phyloP scores from a whole-genome alignment of 192 early-diverging fungal species.

The Podila horticola region DNA sequence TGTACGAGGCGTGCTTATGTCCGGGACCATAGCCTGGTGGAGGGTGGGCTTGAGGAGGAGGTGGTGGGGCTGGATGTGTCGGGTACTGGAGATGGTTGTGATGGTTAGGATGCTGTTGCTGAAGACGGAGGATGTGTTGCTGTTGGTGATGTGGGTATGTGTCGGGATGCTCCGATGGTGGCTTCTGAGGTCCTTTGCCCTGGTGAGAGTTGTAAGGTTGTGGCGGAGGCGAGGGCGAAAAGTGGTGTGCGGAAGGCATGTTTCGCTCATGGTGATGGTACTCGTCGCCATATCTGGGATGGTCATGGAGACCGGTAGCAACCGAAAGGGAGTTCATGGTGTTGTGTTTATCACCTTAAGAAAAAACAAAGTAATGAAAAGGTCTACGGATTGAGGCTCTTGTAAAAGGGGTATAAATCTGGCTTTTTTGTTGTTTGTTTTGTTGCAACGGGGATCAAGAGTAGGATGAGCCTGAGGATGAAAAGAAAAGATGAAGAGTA shows the following conservation, averaged over 20 bases:
- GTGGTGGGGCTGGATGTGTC: neutral
- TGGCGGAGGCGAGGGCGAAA: neutral
- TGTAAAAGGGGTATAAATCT: neutral
- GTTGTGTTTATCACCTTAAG: too few relatives aligned
- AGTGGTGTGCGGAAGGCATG: too few relatives aligned
- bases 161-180: neutral
- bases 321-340: too few relatives aligned
- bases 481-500: neutral
- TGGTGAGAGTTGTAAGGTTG: neutral
- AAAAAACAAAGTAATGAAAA: too few relatives aligned
- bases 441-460: neutral
- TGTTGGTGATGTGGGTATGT: constrained; percentile 8
- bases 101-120: neutral
- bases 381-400: too few relatives aligned
- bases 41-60: constrained; percentile 1
- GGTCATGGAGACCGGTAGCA: too few relatives aligned
- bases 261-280: too few relatives aligned
- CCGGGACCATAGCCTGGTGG: neutral
- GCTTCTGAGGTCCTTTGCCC: neutral
- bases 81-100: constrained; percentile 19
- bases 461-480: neutral
- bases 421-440: neutral
- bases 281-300: too few relatives aligned
- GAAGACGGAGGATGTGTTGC: neutral
- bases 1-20: constrained; percentile 3